A percentile compares a stretch with the other conserved stretches of the same genome.
phyloP scores from a whole-genome alignment of 345 rosid genomes.

The Microthlaspi erraticum region DNA sequence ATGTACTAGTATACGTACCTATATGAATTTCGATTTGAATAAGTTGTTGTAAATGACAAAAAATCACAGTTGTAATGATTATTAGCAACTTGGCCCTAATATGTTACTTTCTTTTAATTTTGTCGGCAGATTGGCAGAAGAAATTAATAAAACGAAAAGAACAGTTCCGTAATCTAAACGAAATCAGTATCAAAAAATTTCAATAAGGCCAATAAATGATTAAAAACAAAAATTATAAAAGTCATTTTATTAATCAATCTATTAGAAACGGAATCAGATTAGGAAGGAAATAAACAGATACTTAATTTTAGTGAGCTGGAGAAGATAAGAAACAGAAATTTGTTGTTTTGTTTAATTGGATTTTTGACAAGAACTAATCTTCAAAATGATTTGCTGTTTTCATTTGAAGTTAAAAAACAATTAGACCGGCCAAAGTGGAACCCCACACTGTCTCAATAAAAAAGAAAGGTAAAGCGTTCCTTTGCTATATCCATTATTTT shows the following conservation, averaged over 20 bases:
- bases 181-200: too few relatives aligned
- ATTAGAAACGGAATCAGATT: constrained; percentile 11
- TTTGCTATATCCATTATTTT: constrained; percentile 1
- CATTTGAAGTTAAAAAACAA: constrained; percentile 9
- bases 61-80: too few relatives aligned
- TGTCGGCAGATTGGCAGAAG: not conserved
- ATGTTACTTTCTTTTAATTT: too few relatives aligned
- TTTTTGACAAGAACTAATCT: not conserved
- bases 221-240: too few relatives aligned
- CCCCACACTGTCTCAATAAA: constrained; percentile 44
- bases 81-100: too few relatives aligned
- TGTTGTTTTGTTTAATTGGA: not conserved
- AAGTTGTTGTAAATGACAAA: too few relatives aligned
- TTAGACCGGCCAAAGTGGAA: constrained; percentile 43
- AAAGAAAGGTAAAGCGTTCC: not conserved
- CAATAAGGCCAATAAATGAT: too few relatives aligned
- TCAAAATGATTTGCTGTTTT: constrained; percentile 32
- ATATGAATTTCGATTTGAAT: too few relatives aligned
- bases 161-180: not conserved
- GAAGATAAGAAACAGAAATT: not conserved
- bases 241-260: not conserved
- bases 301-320: constrained; percentile 7
- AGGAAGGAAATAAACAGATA: constrained; percentile 1
- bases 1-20: too few relatives aligned
- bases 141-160: not conserved